Percentiles rank a stretch among this genome's conserved stretches.
These are phyloP conservation scores for Cruciata laevipes DNA, from an alignment of 257 asterid genomes.

Conservation along the genomic window DNA sequence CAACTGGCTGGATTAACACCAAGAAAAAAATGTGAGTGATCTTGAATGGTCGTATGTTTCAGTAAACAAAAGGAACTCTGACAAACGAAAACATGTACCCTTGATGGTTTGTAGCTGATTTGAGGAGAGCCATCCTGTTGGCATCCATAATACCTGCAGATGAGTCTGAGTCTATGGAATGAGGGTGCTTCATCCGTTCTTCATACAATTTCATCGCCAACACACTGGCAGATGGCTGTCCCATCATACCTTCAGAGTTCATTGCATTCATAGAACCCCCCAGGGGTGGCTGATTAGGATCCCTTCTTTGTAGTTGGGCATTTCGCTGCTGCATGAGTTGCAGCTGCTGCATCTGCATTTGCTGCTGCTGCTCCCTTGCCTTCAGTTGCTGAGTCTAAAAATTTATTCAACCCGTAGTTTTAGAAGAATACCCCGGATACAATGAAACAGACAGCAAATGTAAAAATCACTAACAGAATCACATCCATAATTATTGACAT, in stretches of 20 bases:
- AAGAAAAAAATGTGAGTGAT: slow-evolving; percentile 4
- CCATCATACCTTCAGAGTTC: slow-evolving; percentile 80
- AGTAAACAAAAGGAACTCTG: neutral
- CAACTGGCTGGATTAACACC: slow-evolving; percentile 72
- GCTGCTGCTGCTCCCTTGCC: slow-evolving; percentile 95
- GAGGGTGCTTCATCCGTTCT: slow-evolving; percentile 89
- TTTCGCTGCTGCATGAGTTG: slow-evolving; percentile 94
- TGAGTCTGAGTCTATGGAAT: slow-evolving; percentile 89
- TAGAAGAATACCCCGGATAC: neutral
- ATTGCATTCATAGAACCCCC: slow-evolving; percentile 77
- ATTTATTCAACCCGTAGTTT: slow-evolving; percentile 8
- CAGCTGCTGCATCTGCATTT: slow-evolving; percentile 87
- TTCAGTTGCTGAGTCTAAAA: slow-evolving; percentile 86
- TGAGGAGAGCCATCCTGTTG: slow-evolving; percentile 90
- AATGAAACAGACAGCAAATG: neutral
- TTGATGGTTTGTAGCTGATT: slow-evolving; percentile 83
- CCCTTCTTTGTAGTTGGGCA: slow-evolving; percentile 89
- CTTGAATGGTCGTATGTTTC: neutral
- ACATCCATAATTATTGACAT: slow-evolving; percentile 5
- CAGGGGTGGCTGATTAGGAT: slow-evolving; percentile 83
- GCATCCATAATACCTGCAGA: slow-evolving; percentile 77
- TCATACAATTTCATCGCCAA: slow-evolving; percentile 95
- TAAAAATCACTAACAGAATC: neutral
- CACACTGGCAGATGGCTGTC: slow-evolving; percentile 93
- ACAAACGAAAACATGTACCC: slow-evolving; percentile 42